Evolutionary conservation across 345 rosid genomes (phyloP).

Genomic region (Excoecaria agallocha): DNA sequence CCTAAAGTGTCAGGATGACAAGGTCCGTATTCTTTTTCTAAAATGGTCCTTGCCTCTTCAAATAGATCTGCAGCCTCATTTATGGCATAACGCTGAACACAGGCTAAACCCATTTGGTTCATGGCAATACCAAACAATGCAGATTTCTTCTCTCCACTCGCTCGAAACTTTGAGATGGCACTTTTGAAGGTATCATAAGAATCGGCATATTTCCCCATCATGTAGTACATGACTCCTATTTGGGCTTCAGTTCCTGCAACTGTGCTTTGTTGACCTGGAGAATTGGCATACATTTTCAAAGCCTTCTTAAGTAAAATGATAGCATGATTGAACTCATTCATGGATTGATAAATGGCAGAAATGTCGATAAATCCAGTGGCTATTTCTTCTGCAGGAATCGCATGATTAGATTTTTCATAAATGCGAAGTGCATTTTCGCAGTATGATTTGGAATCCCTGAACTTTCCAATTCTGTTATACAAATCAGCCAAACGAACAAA

Average conservation of each 20-base stretch:
- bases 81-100: slow-evolving; percentile 65
- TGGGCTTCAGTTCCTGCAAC: slow-evolving; percentile 89
- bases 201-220: slow-evolving; percentile 72
- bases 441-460: slow-evolving; percentile 74
- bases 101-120: slow-evolving; percentile 91
- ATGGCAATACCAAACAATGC: slow-evolving; percentile 74
- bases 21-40: slow-evolving; percentile 89
- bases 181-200: slow-evolving; percentile 65
- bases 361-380: slow-evolving; percentile 79
- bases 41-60: slow-evolving; percentile 77
- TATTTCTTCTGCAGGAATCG: slow-evolving; percentile 64
- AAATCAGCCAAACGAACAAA: slow-evolving; percentile 83
- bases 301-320: slow-evolving; percentile 69
- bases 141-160: slow-evolving; percentile 73
- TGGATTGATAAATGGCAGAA: slow-evolving; percentile 78
- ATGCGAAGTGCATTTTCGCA: slow-evolving; percentile 79
- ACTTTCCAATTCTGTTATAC: slow-evolving; percentile 73
- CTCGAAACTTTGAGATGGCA: slow-evolving; percentile 64
- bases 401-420: slow-evolving; percentile 52
- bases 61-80: slow-evolving; percentile 87
- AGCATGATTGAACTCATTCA: slow-evolving; percentile 65
- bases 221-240: slow-evolving; percentile 85
- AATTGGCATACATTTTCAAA: slow-evolving; percentile 48
- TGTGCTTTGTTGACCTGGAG: slow-evolving; percentile 72
- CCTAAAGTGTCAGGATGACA: slow-evolving; percentile 87